Conservation (phyloP, 225 moss, liverwort and hornwort genomes). For the Physcomitrellopsis africana region DNA sequence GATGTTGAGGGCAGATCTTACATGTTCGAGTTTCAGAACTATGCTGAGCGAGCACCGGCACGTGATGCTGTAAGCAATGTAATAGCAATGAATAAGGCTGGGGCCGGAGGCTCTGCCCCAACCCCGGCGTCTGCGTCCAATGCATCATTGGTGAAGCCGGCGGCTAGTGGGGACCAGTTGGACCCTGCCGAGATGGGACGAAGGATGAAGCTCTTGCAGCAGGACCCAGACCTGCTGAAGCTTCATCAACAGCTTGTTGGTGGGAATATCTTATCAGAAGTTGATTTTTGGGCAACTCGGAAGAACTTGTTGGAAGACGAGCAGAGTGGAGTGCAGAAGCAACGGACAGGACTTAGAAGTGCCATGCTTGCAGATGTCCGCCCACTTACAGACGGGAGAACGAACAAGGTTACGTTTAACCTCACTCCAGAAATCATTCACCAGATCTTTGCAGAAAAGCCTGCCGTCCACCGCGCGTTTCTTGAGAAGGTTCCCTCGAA, state of each 20-base stretch:
- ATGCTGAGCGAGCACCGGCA: conserved; percentile 72
- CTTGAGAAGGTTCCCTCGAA: conserved; percentile 86
- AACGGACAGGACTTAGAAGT: conserved; percentile 85
- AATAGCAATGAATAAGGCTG: conserved; percentile 37
- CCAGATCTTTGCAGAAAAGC: conserved; percentile 99
- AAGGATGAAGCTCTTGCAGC: conserved; percentile 84
- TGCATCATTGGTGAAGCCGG: conserved; percentile 22
- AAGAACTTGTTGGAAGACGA: conserved; percentile 88
- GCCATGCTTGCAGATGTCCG: conserved; percentile 98
- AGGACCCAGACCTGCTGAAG: conserved; percentile 85
- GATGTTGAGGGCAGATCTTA: conserved; percentile 72
- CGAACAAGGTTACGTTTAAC: conserved; percentile 96
- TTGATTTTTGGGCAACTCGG: conserved; percentile 88
- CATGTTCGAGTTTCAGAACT: conserved; percentile 84
- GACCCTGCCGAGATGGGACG: conserved; percentile 74
- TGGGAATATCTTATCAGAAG: conserved; percentile 62
- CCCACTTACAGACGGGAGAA: conserved; percentile 86
- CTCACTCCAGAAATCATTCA: conserved; percentile 95
- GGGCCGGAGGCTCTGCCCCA: conserved; percentile 39
- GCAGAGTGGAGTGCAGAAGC: conserved; percentile 60
- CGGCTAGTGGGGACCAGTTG: conserved; percentile 60
- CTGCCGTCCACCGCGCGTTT: conserved; percentile 95
- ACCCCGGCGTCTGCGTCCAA: conserved; percentile 30
- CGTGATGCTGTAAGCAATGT: conserved; percentile 78
- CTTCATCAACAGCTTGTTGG: conserved; percentile 87